A percentile compares a stretch with the other conserved stretches of the same genome.
These are phyloP conservation scores for Pseudopyricularia javanii DNA, from an alignment of 2,329 filamentous ascomycete genomes.

Conservation along the genomic window DNA sequence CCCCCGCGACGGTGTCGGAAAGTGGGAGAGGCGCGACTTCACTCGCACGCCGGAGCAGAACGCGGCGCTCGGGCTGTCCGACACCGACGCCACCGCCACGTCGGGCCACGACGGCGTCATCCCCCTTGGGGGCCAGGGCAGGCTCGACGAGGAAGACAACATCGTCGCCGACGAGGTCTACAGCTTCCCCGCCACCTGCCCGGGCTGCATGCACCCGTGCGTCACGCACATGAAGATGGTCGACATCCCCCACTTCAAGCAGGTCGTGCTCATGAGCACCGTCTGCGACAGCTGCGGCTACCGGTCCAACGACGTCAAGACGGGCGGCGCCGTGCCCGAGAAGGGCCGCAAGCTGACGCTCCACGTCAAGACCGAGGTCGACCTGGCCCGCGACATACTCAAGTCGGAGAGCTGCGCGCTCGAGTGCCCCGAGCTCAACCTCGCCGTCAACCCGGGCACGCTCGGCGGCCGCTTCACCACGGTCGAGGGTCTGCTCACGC, in stretches of 20 bases:
- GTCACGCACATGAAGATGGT: slow-evolving; percentile 98
- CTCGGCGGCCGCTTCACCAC: slow-evolving; percentile 95
- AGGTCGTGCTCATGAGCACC: slow-evolving; percentile 92
- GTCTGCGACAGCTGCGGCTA: slow-evolving; percentile 88
- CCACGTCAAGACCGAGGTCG: slow-evolving; percentile 52
- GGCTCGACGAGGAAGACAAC: slow-evolving; percentile 49
- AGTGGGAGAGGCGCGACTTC: slow-evolving; percentile 82
- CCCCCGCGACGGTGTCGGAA: slow-evolving; percentile 65
- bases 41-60: slow-evolving; percentile 77
- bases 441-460: slow-evolving; percentile 85
- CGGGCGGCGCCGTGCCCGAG: slow-evolving; percentile 80
- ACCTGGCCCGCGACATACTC: slow-evolving; percentile 84
- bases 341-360: slow-evolving; percentile 77
- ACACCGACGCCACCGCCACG: slow-evolving; percentile 42
- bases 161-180: slow-evolving; percentile 90
- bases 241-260: slow-evolving; percentile 94
- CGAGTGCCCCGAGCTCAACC: slow-evolving; percentile 73
- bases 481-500: slow-evolving; percentile 82
- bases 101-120: slow-evolving; percentile 32
- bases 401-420: slow-evolving; percentile 90
- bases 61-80: slow-evolving; percentile 64
- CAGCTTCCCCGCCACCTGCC: slow-evolving; percentile 81
- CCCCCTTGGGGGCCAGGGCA: slow-evolving; percentile 27
- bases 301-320: slow-evolving; percentile 94
- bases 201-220: slow-evolving; percentile 76